Evolutionary conservation across 352 stramenopile genomes (phyloP), one percentile per base, ranked within the genome.

Genomic region (Pythium phragmiticola): DNA sequence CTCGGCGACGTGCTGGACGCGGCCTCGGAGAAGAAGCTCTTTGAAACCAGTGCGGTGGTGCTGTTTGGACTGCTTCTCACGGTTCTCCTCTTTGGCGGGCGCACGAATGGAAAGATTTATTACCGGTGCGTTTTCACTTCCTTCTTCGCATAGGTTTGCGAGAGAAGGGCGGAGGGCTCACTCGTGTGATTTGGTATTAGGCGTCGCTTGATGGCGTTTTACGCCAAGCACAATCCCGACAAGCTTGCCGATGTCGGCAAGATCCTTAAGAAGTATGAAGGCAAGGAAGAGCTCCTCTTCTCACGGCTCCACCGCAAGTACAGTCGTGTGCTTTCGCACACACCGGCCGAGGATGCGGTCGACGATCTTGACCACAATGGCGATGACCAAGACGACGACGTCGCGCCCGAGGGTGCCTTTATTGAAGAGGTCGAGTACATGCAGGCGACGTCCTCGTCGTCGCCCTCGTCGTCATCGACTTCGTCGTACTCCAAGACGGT

Each of bases 281-380:
- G 80, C 30, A 90, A 93, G 53, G 84, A 94, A 63, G 79, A 94
- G 53, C 66, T 93, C 37, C 62, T 94, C 42, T 94, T 92, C 51
- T 72, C 74, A 57, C 74, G 84, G 8, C 60, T 94, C 53, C 81
- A 92, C 51, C 75, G 81, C 57, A 94, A 94, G 65, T 94, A 94
- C 70, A 88, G 88, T 46, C 57, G 57, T 37, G 76, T 78, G 14
- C 51, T 91, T 33, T 83, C 80, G 33, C 63, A 70, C 63, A 57
- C 53, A 47, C 14, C 57, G 0, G 63, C 49, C 13, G 67, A 74
- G n/a, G 63, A 58, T 14, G 62, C 53, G 0, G 67, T 68, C 7
- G 62, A 67, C 23, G 63, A 79, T n/a, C 50, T 90, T 28, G 77
- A 92, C 45, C 72, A 82, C 68, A 66, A 88, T 49, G 78, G 79